phyloP scores from a whole-genome alignment of 1,139 yeast genomes.

The Suhomyces panamericanus region DNA sequence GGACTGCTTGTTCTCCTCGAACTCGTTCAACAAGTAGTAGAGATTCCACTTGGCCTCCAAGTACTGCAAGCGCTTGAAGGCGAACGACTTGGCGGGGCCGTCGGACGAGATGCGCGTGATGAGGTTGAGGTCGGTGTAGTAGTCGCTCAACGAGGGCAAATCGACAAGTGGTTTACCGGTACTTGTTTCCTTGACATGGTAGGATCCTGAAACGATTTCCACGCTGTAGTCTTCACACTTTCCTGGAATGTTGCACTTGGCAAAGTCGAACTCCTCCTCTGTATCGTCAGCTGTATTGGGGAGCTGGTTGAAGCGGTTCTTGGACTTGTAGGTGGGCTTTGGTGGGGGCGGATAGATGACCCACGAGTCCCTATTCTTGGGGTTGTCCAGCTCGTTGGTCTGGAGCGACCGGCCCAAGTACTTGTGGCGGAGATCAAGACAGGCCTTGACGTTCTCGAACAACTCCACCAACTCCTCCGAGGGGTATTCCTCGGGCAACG shows the following conservation, averaged over 20 bases:
- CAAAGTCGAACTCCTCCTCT: conserved; percentile 57
- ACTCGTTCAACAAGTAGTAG: conserved; percentile 83
- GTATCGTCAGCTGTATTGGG: conserved; percentile 30
- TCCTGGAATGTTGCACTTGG: conserved; percentile 66
- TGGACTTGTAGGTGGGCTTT: conserved; percentile 82
- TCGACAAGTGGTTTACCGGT: conserved; percentile 45
- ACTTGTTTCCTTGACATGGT: conserved; percentile 53
- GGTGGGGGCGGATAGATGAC: conserved; percentile 91
- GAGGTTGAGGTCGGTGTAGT: conserved; percentile 76
- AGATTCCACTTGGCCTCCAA: conserved; percentile 96
- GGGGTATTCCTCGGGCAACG: conserved; percentile 65
- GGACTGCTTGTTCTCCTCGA: conserved; percentile 87
- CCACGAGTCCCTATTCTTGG: conserved; percentile 77
- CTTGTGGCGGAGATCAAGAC: conserved; percentile 74
- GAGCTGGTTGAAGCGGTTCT: conserved; percentile 56
- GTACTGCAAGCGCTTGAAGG: conserved; percentile 88
- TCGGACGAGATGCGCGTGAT: conserved; percentile 76
- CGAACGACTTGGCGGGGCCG: conserved; percentile 97
- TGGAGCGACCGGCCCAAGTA: conserved; percentile 75
- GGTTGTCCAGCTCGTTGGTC: conserved; percentile 65
- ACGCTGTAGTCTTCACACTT: conserved; percentile 50
- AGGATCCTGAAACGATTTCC: conserved; percentile 65
- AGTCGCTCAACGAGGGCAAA: conserved; percentile 81
- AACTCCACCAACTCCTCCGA: conserved; percentile 69
- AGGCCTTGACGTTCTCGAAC: conserved; percentile 66